Base-by-base conservation (phyloP, 805 yeast species). In the Teunomyces pallodes region DNA sequence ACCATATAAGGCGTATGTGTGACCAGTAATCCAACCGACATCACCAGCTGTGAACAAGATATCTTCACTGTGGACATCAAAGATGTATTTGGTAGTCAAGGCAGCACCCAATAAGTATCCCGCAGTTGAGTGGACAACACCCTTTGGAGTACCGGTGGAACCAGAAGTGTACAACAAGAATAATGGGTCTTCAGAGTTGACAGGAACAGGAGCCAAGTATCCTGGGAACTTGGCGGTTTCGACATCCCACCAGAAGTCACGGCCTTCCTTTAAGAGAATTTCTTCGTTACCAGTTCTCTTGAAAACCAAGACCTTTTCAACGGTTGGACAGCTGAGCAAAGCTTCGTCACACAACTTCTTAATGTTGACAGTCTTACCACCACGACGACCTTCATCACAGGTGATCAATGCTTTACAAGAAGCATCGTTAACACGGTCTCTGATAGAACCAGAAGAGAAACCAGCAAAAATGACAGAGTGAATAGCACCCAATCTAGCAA, bases 11-110 rank as follows among this genome's bases (percentile, higher is more conserved):
- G 83, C 90, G 60, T 87, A 87, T 9, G 94, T 79, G 70, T 87
- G 96, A 49, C 96, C 96, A 5, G 95, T 87, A 60, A 87, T 86
- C 96, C 96, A 87, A 60, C 96, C 96, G 46, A 87, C 86, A 70
- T 87, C 96, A 64, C 94, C 96, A 28, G 95, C 94, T 13, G 94
- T 87, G 76, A 87, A 87, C 48, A 87, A 75, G 10, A 82, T 74
- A 63, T 87, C 96, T 49, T 84, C 83, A 36, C 79, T 77, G 59
- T 87, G 90, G 36, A 86, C 75, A 66, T 87, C 95, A 66, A 87
- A 87, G 40, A 82, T 79, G 61, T 87, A 87, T 61, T 83, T 83
- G 59, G 90, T 83, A 42, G 92, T 81, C 61, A 87, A 55, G 48
- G 84, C 74, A 14, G 94, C 90, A 51, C 87, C 86, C 49, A 87